phyloP scores from a whole-genome alignment of 164 flowering plant species.

The Nymphaea thermarum region DNA sequence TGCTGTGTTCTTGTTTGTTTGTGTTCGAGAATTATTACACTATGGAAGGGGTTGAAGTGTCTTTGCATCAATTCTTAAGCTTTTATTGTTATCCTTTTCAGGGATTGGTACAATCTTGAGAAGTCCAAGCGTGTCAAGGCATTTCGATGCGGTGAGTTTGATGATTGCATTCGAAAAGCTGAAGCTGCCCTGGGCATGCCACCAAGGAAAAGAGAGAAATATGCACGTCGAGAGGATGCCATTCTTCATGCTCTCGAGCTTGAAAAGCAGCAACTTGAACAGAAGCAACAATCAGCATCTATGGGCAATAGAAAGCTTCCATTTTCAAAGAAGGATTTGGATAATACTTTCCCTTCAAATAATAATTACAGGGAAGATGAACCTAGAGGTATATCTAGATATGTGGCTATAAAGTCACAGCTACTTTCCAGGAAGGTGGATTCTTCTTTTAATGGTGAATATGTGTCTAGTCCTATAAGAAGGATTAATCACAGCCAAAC shows the following conservation, averaged over 20 bases:
- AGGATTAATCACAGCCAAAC: slow-evolving; percentile 21
- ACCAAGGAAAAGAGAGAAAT: slow-evolving; percentile 85
- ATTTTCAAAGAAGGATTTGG: slow-evolving; percentile 20
- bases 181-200: slow-evolving; percentile 69
- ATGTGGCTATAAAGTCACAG: slow-evolving; percentile 18
- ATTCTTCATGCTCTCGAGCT: slow-evolving; percentile 98
- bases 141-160: slow-evolving; percentile 96
- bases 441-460: slow-evolving; percentile 21
- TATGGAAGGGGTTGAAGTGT: too few relatives aligned
- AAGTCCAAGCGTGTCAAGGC: slow-evolving; percentile 96
- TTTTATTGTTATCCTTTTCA: slow-evolving; percentile 12
- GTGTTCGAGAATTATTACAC: too few relatives aligned
- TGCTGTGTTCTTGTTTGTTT: too few relatives aligned
- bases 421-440: slow-evolving; percentile 17
- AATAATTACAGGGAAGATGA: slow-evolving; percentile 13
- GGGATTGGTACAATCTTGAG: slow-evolving; percentile 98
- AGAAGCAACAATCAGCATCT: slow-evolving; percentile 36
- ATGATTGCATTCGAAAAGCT: slow-evolving; percentile 88
- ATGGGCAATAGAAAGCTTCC: slow-evolving; percentile 19
- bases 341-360: slow-evolving; percentile 17
- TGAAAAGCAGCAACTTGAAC: slow-evolving; percentile 53
- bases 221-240: slow-evolving; percentile 99
- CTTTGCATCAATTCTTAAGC: too few relatives aligned
- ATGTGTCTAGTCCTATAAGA: slow-evolving; percentile 12
- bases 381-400: slow-evolving; percentile 17